phyloP scores from a whole-genome alignment of 2,329 filamentous ascomycete genomes.

The Sclerotinia glacialis region DNA sequence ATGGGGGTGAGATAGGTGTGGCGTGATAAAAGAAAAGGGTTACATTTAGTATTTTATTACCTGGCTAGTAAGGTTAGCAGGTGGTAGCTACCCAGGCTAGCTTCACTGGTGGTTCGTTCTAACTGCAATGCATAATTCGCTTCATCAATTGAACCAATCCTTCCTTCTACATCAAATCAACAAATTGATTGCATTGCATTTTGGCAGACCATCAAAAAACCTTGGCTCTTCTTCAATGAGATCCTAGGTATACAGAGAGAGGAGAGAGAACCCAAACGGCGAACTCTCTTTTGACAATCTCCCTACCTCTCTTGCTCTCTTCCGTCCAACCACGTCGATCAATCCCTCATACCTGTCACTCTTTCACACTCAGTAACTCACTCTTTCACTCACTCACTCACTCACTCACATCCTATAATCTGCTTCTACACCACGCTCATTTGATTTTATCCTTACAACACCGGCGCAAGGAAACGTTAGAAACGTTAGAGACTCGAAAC shows the following conservation, averaged over 20 bases:
- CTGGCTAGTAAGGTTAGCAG: neutral
- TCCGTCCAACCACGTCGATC: neutral
- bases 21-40: neutral
- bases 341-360: neutral
- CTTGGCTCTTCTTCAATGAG: slow-evolving; percentile 6
- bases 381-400: neutral
- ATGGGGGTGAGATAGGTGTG: neutral
- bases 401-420: neutral
- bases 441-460: neutral
- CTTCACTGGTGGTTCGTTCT: neutral
- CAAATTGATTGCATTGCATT: slow-evolving; percentile 13
- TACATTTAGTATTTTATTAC: neutral
- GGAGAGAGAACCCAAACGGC: neutral
- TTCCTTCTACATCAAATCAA: neutral
- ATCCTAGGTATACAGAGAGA: neutral
- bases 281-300: neutral
- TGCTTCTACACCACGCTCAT: slow-evolving; percentile 11
- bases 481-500: neutral
- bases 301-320: neutral
- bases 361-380: neutral
- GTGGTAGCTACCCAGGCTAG: neutral
- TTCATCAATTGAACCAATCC: slow-evolving; percentile 10
- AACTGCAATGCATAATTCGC: slow-evolving; percentile 6
- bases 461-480: neutral
- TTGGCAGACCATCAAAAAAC: neutral